Base-by-base conservation (phyloP, 2,329 filamentous ascomycete species). In the Neofusicoccum sp. region DNA sequence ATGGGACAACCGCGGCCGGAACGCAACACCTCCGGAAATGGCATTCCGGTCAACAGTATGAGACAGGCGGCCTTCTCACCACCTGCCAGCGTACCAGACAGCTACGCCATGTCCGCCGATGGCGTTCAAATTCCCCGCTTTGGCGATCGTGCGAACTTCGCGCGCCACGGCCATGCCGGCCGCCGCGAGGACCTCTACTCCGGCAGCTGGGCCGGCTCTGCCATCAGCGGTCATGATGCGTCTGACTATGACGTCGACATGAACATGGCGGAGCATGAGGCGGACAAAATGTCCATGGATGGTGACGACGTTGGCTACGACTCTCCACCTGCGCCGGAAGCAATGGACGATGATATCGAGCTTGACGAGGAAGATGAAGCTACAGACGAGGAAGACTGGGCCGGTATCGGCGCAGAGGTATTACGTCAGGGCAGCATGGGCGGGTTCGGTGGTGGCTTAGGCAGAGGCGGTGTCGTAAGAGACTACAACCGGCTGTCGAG, bases 341-440 rank as follows among this genome's bases (percentile, higher is more conserved):
- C 84, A 43, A 63, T 65, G 59, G 88, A 89, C 62, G 89, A 91
- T 67, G 89, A 96, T 70, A 86, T 90, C 63, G 88, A 89, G 24
- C 30, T 58, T 2, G 45, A 60, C 66, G 59, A 61, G 11, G 68
- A 66, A 16, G 75, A 79, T 64, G 91, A 96, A 71, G 84, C 90
- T 62, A 98, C 95, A 26, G 95, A 98, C 72, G 91, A 97, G 72
- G 93, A 98, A 76, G 93, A 98, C 76, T 97, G 93, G 93, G 91
- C 90, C 48, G 86, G 89, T 57, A 89, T 96, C 64, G 93, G 92
- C 59, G 91, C 93, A 31, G 91, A 89, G 59, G 90, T 91, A 65
- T 83, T 97, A 67, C 87, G 93, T 77, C 87, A 82, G 75, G 84
- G 77, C 78, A 86, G 75, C 70, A 59, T 59, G 30, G 28, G 45